Evolutionary conservation across 352 stramenopile genomes (phyloP), one percentile per base, ranked within the genome.

Genomic region (Pythium insidiosum): DNA sequence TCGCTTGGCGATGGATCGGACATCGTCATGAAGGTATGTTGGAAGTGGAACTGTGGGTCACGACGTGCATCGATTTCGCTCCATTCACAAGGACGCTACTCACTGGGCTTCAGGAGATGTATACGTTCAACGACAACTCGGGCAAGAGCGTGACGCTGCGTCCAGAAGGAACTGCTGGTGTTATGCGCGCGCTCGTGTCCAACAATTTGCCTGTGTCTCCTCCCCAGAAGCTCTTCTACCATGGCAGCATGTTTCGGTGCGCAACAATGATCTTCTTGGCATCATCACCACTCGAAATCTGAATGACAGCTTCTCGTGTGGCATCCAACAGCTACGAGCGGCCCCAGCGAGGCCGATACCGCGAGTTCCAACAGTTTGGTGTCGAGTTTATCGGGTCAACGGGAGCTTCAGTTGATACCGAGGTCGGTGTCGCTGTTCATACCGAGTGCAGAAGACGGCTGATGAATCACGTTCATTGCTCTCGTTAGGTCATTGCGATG

Each of bases 341-440:
- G 39, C 83, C 83, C 25, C 83, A 94, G 44, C 73, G 79, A 13
- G 83, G 83, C 4, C 80, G 83, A 6, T 94, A 92, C 45, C 70
- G 83, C 12, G 83, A 94, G 43, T 94, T 94, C 43, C 78, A 92
- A 53, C 83, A 94, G 37, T 94, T 94, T 58, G 83, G 82, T 15
- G 70, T 90, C 38, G 83, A 94, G 61, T 92, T 84, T 50, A 66
- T 93, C 11, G 80, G 80, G 2, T 93, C 78, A 12, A 75, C 64
- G 6, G 75, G 81, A 5, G 61, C 78, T 26, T 88, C 77, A 0
- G 74, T 90, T 2, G 83, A 94, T 50, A 54, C 70, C n/a, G 80
- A 94, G 60, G 81, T 90, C 47, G 20, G 47, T n/a, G n/a, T n/a
- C n/a, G n/a, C n/a, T n/a, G n/a, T n/a, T n/a, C n/a, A n/a, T n/a